Conservation (phyloP, 2,329 filamentous ascomycete genomes). For the Xylaria polymorpha region DNA sequence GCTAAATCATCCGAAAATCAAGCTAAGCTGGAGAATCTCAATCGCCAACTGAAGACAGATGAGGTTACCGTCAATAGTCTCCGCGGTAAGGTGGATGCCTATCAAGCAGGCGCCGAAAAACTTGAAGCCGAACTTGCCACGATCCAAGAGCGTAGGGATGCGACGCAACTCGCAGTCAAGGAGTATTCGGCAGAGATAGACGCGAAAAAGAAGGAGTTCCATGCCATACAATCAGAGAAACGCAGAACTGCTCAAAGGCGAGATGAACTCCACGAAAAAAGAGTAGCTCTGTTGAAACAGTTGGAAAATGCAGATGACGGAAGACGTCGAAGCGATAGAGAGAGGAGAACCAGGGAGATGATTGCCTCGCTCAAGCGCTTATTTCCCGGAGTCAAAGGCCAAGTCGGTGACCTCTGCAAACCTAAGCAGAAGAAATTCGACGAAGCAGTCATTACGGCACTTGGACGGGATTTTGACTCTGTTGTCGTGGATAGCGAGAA, state of each 20-base stretch:
- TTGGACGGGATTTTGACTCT: conserved; percentile 93
- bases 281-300: conserved; percentile 82
- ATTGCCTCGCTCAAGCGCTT: conserved; percentile 88
- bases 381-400: conserved; percentile 90
- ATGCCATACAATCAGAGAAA: conserved; percentile 84
- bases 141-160: conserved; percentile 74
- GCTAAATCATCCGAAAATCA: conserved; percentile 84
- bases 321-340: conserved; percentile 85
- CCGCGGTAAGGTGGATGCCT: conserved; percentile 85
- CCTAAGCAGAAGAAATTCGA: conserved; percentile 98
- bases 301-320: conserved; percentile 88
- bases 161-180: conserved; percentile 71
- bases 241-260: conserved; percentile 82
- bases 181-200: conserved; percentile 82
- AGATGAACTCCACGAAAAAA: conserved; percentile 91
- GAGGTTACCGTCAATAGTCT: conserved; percentile 90
- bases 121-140: conserved; percentile 76
- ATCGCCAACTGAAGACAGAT: conserved; percentile 89
- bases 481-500: conserved; percentile 96
- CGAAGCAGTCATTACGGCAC: conserved; percentile 89
- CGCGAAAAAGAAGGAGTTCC: conserved; percentile 89
- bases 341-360: conserved; percentile 82
- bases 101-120: conserved; percentile 78
- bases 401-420: conserved; percentile 90
- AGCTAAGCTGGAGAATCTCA: conserved; percentile 84